phyloP scores from a whole-genome alignment of 192 early-diverging fungal genomes.

The Phycomyces blakesleeanus region DNA sequence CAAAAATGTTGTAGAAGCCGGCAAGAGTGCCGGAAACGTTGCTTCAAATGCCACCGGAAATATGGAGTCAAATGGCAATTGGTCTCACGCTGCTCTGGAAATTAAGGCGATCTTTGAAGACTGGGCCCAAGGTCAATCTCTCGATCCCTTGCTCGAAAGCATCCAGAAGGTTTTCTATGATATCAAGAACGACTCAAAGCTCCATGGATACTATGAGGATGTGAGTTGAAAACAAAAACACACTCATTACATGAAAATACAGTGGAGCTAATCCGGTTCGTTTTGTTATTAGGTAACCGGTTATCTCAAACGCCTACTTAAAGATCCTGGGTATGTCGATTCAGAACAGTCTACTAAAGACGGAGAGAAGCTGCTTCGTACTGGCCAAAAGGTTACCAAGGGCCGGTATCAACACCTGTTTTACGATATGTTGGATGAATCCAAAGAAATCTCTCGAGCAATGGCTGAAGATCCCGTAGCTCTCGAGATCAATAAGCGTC shows the following conservation, averaged over 20 bases:
- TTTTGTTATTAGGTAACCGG: constrained; percentile 6
- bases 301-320: constrained; percentile 27
- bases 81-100: constrained; percentile 29
- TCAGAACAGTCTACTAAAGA: constrained; percentile 24
- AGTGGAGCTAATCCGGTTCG: too few relatives aligned
- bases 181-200: constrained; percentile 22
- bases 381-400: constrained; percentile 17
- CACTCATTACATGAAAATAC: too few relatives aligned
- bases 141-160: constrained; percentile 32
- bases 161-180: constrained; percentile 27
- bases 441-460: constrained; percentile 16
- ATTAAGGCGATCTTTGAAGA: constrained; percentile 38
- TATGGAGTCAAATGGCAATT: constrained; percentile 8
- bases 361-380: constrained; percentile 19
- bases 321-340: constrained; percentile 35
- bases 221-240: too few relatives aligned
- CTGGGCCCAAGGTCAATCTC: constrained; percentile 38
- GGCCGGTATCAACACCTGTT: constrained; percentile 30
- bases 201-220: constrained; percentile 25
- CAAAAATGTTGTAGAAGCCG: constrained; percentile 6
- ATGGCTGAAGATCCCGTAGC: constrained; percentile 31
- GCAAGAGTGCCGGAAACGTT: background rate
- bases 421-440: constrained; percentile 20
- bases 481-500: constrained; percentile 22
- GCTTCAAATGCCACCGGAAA: constrained; percentile 2